These are phyloP conservation scores for Linum usitatissimum DNA, from an alignment of 345 rosid species.

Conservation along the genomic window DNA sequence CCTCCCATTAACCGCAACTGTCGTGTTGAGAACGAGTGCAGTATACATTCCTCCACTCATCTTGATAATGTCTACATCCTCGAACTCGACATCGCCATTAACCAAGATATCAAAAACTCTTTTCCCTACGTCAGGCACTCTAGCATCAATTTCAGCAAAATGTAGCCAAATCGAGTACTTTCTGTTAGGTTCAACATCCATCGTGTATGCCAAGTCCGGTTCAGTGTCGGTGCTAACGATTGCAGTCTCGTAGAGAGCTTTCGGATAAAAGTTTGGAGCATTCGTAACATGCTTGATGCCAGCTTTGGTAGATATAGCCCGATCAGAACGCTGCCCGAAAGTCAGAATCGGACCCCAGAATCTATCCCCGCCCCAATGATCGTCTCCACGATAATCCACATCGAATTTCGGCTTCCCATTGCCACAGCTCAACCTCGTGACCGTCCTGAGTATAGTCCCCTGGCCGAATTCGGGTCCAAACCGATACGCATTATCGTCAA, in stretches of 20 bases:
- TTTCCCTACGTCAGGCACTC: slow-evolving; percentile 46
- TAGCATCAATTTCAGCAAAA: slow-evolving; percentile 82
- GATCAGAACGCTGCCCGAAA: slow-evolving; percentile 51
- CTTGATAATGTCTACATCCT: slow-evolving; percentile 52
- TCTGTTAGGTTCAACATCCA: slow-evolving; percentile 87
- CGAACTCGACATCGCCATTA: slow-evolving; percentile 49
- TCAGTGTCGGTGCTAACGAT: slow-evolving; percentile 53
- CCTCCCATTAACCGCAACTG: slow-evolving; percentile 73
- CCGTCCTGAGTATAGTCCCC: slow-evolving; percentile 59
- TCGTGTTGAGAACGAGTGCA: slow-evolving; percentile 73
- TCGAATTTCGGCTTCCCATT: slow-evolving; percentile 55
- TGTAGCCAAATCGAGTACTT: slow-evolving; percentile 92
- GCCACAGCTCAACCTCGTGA: slow-evolving; percentile 70
- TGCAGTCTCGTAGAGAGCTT: slow-evolving; percentile 74
- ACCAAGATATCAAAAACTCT: slow-evolving; percentile 78
- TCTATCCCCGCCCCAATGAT: slow-evolving; percentile 99
- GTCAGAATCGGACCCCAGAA: slow-evolving; percentile 62
- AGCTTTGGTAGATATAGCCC: slow-evolving; percentile 47
- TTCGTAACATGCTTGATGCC: slow-evolving; percentile 49
- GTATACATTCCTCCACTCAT: slow-evolving; percentile 53
- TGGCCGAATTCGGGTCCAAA: slow-evolving; percentile 50
- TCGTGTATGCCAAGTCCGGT: slow-evolving; percentile 53
- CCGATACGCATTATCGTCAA: slow-evolving; percentile 64
- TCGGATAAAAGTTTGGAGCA: slow-evolving; percentile 83
- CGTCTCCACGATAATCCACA: slow-evolving; percentile 65